Conservation (phyloP, 176 grass and related monocot genomes). For the Oryza brachyantha region DNA sequence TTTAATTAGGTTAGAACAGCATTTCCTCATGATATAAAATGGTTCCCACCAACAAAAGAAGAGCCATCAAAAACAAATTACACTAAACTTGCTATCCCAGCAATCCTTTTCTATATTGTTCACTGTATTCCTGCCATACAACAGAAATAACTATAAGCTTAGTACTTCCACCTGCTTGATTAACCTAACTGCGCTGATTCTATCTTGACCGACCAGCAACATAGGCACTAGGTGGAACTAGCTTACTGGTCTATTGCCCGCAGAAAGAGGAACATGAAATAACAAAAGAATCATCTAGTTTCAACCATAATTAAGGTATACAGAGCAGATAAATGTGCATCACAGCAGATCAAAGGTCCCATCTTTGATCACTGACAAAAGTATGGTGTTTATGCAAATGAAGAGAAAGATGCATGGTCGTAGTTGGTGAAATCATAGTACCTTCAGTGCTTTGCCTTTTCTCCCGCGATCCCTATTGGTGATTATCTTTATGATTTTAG, state of each 20-base stretch:
- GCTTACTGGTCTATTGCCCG: slow-evolving; percentile 14
- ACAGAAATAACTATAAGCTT: slow-evolving; percentile 21
- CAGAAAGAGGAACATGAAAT: slow-evolving; percentile 1
- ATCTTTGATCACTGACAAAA: slow-evolving; percentile 2
- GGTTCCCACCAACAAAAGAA: background rate
- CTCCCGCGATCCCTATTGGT: slow-evolving; percentile 70
- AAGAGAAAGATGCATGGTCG: slow-evolving; percentile 9
- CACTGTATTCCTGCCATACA: background rate
- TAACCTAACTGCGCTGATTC: slow-evolving; percentile 4
- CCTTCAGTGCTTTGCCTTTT: slow-evolving; percentile 69
- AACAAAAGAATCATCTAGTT: slow-evolving; percentile 10
- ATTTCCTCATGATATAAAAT: too few species aligned
- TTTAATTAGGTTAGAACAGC: background rate
- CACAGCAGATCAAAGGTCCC: background rate
- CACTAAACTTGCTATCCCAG: background rate
- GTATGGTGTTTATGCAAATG: background rate
- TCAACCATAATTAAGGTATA: background rate
- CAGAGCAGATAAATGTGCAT: slow-evolving; percentile 15
- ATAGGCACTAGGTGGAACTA: background rate
- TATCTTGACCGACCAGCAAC: slow-evolving; percentile 13
- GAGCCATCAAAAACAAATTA: background rate
- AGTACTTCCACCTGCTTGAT: slow-evolving; percentile 12
- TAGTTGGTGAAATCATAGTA: slow-evolving; percentile 25
- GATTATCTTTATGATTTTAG: slow-evolving; percentile 76
- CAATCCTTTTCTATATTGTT: background rate